Evolutionary conservation across 1,284 basidiomycete species (phyloP), one percentile per base, ranked within the genome.

Genomic region (Trametes sp.): DNA sequence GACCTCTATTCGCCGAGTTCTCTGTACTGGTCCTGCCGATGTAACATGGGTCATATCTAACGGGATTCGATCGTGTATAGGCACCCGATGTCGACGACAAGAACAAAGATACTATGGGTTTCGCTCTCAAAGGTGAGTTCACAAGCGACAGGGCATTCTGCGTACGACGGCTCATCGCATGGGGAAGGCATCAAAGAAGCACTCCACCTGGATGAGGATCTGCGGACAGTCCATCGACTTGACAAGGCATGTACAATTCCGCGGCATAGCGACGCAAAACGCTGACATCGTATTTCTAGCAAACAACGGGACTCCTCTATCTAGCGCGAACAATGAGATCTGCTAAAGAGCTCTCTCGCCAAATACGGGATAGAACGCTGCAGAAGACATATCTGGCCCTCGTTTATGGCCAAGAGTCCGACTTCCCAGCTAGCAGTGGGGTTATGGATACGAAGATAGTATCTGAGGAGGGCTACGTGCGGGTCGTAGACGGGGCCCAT

Each of bases 381-480:
- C 72, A 79, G 35, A 92, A 92, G 70, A 82, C 81, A 0, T 92
- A 92, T 69, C 80, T 90, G 26, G 90, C 90, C 0, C 75, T 92
- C 35, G 88, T 90, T 1, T 80, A 83, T 33, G 87, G 82, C 14
- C 82, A 82, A 4, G 69, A 72, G n/a, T 75, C 81, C 51, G 79
- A 80, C 0, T 88, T 88, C 64, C 66, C 73, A 7, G 65, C 64
- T 1, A 73, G 64, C 1, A 73, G 29, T 59, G 89, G 88, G 0
- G 69, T 78, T 55, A 85, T 90, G 49, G 74, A 77, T 31, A 75
- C 75, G 13, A 68, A 78, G 3, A 73, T 90, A 9, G 68, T 76
- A 21, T 78, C 81, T 57, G 65, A 72, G 10, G 77, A 84, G 48
- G 87, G 87, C 0, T 75, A 80, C 41, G 80, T 85, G 1, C 52